Evolutionary conservation across 768 basidiomycete species (phyloP).

Genomic region (Leccinum longicurvipes): DNA sequence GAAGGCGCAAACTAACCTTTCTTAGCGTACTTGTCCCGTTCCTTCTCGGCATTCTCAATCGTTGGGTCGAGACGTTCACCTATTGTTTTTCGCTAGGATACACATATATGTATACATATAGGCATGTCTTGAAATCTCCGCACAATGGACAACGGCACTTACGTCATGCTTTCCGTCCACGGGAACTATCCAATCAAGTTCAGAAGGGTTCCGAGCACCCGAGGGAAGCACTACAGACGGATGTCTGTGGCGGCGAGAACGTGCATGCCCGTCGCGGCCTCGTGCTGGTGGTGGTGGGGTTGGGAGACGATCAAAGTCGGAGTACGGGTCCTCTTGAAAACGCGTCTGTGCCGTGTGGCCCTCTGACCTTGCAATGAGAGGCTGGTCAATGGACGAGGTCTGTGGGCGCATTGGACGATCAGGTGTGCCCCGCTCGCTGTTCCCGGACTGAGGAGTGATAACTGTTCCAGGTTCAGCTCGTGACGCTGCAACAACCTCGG

Average conservation of each 20-base stretch:
- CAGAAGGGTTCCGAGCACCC: background rate
- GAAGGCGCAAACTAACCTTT: conserved; percentile 36
- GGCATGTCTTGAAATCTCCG: background rate
- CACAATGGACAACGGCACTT: background rate
- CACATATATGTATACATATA: background rate
- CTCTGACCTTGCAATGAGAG: conserved; percentile 8
- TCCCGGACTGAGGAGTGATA: background rate
- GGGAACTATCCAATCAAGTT: conserved; percentile 28
- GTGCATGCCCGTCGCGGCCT: conserved; percentile 17
- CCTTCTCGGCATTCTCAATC: conserved; percentile 42
- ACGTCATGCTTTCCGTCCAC: conserved; percentile 19
- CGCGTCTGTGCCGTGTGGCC: background rate
- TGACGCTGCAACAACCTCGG: background rate
- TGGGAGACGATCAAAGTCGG: conserved; percentile 8
- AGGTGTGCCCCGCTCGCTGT: background rate
- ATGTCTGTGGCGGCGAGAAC: conserved; percentile 7
- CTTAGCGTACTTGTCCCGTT: conserved; percentile 43
- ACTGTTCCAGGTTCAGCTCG: conserved; percentile 8
- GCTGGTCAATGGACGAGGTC: conserved; percentile 6
- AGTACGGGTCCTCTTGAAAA: conserved; percentile 2
- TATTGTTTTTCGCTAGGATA: conserved; percentile 40
- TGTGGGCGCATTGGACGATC: background rate
- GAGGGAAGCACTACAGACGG: background rate
- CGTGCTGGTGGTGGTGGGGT: conserved; percentile 9
- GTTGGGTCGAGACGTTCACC: conserved; percentile 56